Conservation (phyloP, 768 basidiomycete species). For the Hericium coralloides region DNA sequence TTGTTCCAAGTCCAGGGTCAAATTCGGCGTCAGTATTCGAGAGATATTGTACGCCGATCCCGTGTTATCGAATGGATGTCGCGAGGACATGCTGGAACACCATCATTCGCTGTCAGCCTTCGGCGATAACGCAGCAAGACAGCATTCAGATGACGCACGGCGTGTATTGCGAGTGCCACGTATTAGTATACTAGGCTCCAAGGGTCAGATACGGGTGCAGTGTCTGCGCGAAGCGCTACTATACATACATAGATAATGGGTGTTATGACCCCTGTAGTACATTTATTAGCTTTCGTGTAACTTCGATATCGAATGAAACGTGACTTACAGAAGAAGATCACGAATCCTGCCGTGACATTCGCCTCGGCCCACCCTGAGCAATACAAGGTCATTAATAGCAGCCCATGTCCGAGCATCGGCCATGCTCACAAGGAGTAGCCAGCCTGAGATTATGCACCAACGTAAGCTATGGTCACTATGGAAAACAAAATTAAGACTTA, state of each 20-base stretch:
- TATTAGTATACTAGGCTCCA: conserved; percentile 22
- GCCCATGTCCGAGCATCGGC: no score
- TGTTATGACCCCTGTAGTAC: conserved; percentile 28
- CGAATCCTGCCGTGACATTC: conserved; percentile 47
- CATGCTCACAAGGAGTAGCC: conserved; percentile 54
- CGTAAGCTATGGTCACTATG: not conserved
- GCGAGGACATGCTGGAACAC: conserved; percentile 30
- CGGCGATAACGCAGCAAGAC: not conserved
- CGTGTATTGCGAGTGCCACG: conserved; percentile 26
- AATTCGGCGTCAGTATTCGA: conserved; percentile 27
- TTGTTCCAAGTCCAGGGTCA: conserved; percentile 25
- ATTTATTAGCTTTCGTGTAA: not conserved
- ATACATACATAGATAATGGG: conserved; percentile 25
- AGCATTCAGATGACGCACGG: conserved; percentile 22
- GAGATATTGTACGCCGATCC: conserved; percentile 33
- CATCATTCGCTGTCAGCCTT: not conserved
- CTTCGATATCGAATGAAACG: not conserved
- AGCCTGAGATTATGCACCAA: conserved; percentile 23
- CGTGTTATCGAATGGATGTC: conserved; percentile 34
- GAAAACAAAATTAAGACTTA: not conserved
- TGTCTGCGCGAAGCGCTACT: not conserved
- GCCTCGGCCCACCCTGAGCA: conserved; percentile 59
- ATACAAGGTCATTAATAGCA: not conserved
- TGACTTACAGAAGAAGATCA: conserved; percentile 34
- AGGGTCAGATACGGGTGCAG: not conserved